A percentile compares a stretch with the other conserved stretches of the same genome.
Evolutionary conservation across 495 filamentous ascomycete genomes (phyloP).

Genomic region (Podospora bellae-mahoneyi): DNA sequence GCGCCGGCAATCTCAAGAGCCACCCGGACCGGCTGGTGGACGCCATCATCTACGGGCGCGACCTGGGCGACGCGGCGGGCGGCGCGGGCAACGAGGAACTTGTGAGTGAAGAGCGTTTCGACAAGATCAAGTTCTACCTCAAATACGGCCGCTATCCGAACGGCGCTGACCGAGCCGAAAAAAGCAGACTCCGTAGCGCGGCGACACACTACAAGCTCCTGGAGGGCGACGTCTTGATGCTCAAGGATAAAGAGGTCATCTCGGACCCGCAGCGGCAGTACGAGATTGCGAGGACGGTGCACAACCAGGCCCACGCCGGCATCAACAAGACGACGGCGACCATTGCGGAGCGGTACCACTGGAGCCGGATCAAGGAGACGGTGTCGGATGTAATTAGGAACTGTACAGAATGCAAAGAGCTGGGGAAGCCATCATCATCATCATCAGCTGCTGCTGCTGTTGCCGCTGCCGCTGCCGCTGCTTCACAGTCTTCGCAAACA

Average conservation of each 20-base stretch:
- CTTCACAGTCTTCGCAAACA: constrained; percentile 1
- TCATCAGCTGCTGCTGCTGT: constrained; percentile 20
- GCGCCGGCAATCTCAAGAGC: constrained; percentile 78
- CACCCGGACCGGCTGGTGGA: constrained; percentile 79
- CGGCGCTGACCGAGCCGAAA: constrained; percentile 91
- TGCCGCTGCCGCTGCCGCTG: constrained; percentile 17
- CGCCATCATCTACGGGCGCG: constrained; percentile 94
- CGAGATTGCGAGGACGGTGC: constrained; percentile 75
- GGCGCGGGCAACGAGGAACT: constrained; percentile 68
- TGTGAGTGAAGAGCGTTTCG: constrained; percentile 93
- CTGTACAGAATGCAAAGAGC: constrained; percentile 85
- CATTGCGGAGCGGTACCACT: constrained; percentile 92
- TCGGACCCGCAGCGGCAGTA: constrained; percentile 88
- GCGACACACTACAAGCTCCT: constrained; percentile 93
- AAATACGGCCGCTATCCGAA: constrained; percentile 91
- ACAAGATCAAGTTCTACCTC: constrained; percentile 97
- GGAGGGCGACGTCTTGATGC: constrained; percentile 78
- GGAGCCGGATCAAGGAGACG: constrained; percentile 98
- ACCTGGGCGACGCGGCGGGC: constrained; percentile 52
- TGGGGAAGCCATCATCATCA: constrained; percentile 50
- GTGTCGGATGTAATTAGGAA: constrained; percentile 91
- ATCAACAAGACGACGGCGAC: constrained; percentile 98
- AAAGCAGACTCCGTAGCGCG: constrained; percentile 86
- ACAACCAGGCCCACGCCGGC: constrained; percentile 77
- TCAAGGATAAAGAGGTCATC: constrained; percentile 97